Evolutionary conservation across 257 asterid genomes (phyloP), one percentile per base, ranked within the genome.

Genomic region (Fraxinus excelsior): DNA sequence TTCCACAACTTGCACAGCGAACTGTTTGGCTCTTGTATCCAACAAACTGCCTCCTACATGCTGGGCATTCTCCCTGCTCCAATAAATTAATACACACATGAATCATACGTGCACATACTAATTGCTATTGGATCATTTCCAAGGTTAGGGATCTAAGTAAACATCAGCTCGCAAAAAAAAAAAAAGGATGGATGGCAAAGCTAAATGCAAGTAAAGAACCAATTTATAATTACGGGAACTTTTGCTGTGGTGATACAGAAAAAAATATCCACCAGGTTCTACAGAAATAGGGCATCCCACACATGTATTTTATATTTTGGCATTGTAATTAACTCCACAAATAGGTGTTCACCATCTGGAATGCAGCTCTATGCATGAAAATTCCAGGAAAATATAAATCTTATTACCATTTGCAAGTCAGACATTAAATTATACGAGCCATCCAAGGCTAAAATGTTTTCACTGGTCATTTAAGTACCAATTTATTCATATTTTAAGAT

Each of bases 21-120:
- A 96, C 84, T 7, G 97, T 90, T 88, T 94, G 97, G 84, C 68
- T 91, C 85, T 93, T 96, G 81, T 86, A 83, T 76, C 99, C 99
- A 7, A 86, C 87, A 83, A 96, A 96, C 81, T 86, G 97, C 86
- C 83, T 91, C 89, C 79, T 80, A 83, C 99, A 93, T 49, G 98
- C 92, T 31, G 99, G 99, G 90, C 98, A 96, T 76, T 90, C 91
- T 46, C 99, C 99, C 99, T 96, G 91, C 82, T 75, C 76, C 23
- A 13, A 73, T 40, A 31, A 75, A 78, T 78, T 29, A 42, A 60
- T 23, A 72, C 37, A 69, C 49, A 53, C 74, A 64, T 72, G 51
- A n/a, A 38, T 56, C 51, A 58, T 69, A 58, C 60, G 37, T 64
- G 18, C 34, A 25, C 68, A 12, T 9, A 25, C 31, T 62, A 26